Percentiles rank a stretch among this genome's conserved stretches.
Evolutionary conservation across 306 rosid genomes (phyloP).

Genomic region (Phaseolus lunatus): DNA sequence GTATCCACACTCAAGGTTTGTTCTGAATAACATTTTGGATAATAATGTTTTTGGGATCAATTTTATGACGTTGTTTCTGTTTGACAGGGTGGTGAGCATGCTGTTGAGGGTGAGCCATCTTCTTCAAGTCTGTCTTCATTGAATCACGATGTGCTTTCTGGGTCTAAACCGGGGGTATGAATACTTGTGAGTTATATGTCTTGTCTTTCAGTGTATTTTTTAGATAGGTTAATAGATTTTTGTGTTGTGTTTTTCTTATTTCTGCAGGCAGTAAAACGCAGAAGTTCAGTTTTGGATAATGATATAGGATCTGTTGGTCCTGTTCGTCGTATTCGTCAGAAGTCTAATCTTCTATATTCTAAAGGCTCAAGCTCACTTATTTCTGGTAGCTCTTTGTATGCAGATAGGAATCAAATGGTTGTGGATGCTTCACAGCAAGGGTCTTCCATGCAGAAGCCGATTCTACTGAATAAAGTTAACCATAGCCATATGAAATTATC

Average conservation of each 20-base stretch:
- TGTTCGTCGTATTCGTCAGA: constrained; percentile 78
- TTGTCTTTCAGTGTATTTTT: constrained; percentile 24
- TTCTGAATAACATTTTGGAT: constrained; percentile 15
- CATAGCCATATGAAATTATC: constrained; percentile 47
- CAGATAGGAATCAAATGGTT: constrained; percentile 49
- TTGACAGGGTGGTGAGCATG: constrained; percentile 58
- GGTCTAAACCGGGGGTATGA: constrained; percentile 69
- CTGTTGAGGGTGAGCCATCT: constrained; percentile 59
- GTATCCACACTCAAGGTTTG: constrained; percentile 66
- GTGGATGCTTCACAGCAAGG: constrained; percentile 53
- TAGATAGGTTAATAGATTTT: constrained; percentile 15
- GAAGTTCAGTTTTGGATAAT: constrained; percentile 71
- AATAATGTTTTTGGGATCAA: constrained; percentile 6
- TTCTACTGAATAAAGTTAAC: constrained; percentile 49
- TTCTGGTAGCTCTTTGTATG: constrained; percentile 58
- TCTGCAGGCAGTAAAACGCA: constrained; percentile 71
- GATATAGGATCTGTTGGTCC: constrained; percentile 89
- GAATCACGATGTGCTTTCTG: constrained; percentile 61
- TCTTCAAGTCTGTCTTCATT: constrained; percentile 61
- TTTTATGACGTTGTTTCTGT: constrained; percentile 39
- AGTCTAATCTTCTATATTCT: constrained; percentile 70
- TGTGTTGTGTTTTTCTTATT: constrained; percentile 21
- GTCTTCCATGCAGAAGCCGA: constrained; percentile 56
- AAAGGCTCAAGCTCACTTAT: constrained; percentile 63
- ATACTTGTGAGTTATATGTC: constrained; percentile 27